phyloP scores from a whole-genome alignment of 148 eudicot genomes.

The Camellia granthamiana region DNA sequence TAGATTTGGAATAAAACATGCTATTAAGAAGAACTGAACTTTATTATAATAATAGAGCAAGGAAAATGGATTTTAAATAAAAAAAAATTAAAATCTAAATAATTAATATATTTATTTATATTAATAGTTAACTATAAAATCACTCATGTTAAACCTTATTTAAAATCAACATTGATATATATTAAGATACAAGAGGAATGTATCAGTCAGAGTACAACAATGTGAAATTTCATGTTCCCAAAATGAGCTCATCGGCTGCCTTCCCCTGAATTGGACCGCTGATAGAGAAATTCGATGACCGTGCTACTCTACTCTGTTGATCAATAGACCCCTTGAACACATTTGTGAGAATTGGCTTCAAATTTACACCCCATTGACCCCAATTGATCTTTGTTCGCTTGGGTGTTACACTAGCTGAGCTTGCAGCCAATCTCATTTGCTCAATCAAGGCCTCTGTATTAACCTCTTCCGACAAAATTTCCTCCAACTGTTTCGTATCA shows the following conservation, averaged over 20 bases:
- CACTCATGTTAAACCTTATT: background rate
- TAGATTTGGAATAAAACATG: too few species aligned
- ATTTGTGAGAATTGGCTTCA: slow-evolving; percentile 23
- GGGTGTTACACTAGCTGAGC: slow-evolving; percentile 17
- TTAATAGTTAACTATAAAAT: too few species aligned
- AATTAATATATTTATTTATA: too few species aligned
- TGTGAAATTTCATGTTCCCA: background rate
- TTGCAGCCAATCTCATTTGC: slow-evolving; percentile 55
- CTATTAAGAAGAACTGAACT: too few species aligned
- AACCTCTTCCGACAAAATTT: slow-evolving; percentile 49
- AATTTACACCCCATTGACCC: slow-evolving; percentile 20
- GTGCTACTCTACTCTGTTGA: background rate
- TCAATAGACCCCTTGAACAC: slow-evolving; percentile 6
- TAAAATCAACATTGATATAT: background rate
- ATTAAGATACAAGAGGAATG: background rate
- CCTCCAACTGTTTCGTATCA: slow-evolving; percentile 46
- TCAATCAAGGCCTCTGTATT: slow-evolving; percentile 63
- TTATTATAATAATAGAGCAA: too few species aligned
- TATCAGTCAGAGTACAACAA: background rate
- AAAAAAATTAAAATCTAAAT: too few species aligned
- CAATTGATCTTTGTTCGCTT: slow-evolving; percentile 12
- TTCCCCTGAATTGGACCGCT: background rate
- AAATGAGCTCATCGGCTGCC: background rate
- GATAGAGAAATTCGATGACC: background rate
- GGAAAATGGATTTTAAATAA: too few species aligned